Percentiles rank a stretch among this genome's conserved stretches.
These are phyloP conservation scores for Citrus australasica DNA, from an alignment of 345 rosid genomes.

Conservation along the genomic window DNA sequence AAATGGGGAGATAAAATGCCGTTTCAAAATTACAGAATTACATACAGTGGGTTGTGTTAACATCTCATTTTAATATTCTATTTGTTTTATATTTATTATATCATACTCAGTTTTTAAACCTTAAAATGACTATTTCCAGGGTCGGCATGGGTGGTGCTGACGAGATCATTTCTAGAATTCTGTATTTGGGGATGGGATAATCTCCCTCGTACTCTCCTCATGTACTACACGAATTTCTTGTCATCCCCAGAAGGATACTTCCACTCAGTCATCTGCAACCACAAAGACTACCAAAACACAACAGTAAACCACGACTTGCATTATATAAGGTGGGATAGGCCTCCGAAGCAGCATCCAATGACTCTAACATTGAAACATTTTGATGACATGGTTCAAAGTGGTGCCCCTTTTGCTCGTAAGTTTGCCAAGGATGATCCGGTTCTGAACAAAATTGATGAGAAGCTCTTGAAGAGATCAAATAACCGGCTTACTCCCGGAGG, in stretches of 20 bases:
- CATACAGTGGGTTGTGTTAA: background rate
- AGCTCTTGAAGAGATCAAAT: constrained; percentile 42
- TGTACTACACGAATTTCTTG: constrained; percentile 88
- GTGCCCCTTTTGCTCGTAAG: constrained; percentile 84
- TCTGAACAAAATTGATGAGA: constrained; percentile 61
- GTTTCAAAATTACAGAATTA: background rate
- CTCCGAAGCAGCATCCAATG: constrained; percentile 65
- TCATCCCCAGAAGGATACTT: constrained; percentile 85
- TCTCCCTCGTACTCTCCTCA: constrained; percentile 84
- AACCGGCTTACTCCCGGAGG: constrained; percentile 49
- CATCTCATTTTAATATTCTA: background rate
- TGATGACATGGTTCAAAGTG: constrained; percentile 69
- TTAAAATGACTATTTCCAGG: constrained; percentile 37
- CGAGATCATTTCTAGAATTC: constrained; percentile 82
- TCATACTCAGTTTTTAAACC: background rate
- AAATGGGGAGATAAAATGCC: background rate
- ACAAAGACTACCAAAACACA: constrained; percentile 87
- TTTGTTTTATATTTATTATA: background rate
- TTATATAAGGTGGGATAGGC: constrained; percentile 73
- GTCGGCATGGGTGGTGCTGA: constrained; percentile 68
- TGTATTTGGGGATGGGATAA: constrained; percentile 97
- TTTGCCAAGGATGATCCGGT: constrained; percentile 55
- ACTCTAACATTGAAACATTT: constrained; percentile 55
- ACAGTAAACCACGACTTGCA: constrained; percentile 80
- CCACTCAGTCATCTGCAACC: constrained; percentile 89